Evolutionary conservation across 2,329 filamentous ascomycete species (phyloP).

Genomic region (Aspergillus tanneri): DNA sequence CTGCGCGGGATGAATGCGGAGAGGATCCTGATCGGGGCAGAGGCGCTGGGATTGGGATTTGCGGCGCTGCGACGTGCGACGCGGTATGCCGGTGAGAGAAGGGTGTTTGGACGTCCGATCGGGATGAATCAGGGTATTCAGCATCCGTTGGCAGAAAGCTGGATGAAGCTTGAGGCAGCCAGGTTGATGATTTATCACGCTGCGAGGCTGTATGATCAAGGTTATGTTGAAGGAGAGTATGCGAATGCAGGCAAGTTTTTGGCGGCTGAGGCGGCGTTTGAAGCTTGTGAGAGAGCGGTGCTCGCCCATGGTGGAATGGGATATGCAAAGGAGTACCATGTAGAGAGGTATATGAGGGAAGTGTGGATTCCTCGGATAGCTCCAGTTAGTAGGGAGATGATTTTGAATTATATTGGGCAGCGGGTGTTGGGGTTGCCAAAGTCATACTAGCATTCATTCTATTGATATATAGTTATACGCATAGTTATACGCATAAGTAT

Average conservation of each 20-base stretch:
- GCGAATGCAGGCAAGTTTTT: slow-evolving; percentile 59
- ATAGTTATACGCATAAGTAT: too few species aligned
- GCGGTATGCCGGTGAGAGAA: slow-evolving; percentile 50
- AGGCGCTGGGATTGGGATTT: slow-evolving; percentile 48
- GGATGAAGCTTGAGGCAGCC: slow-evolving; percentile 59
- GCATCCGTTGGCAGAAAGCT: slow-evolving; percentile 56
- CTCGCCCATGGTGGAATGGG: slow-evolving; percentile 59
- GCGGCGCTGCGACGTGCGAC: slow-evolving; percentile 45
- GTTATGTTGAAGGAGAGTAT: slow-evolving; percentile 53
- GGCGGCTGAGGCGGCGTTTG: slow-evolving; percentile 59
- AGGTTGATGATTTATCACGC: slow-evolving; percentile 59
- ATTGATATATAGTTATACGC: too few species aligned
- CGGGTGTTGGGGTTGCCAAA: slow-evolving; percentile 37
- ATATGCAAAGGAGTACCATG: slow-evolving; percentile 60
- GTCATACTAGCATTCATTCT: slow-evolving; percentile 28
- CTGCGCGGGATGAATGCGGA: slow-evolving; percentile 43
- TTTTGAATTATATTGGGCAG: slow-evolving; percentile 41
- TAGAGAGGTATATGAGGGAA: slow-evolving; percentile 58
- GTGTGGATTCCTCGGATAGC: slow-evolving; percentile 58
- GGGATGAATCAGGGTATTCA: slow-evolving; percentile 58
- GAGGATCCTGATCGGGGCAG: slow-evolving; percentile 38
- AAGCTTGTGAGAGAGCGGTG: slow-evolving; percentile 56
- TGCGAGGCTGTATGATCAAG: slow-evolving; percentile 54
- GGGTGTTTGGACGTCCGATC: slow-evolving; percentile 55
- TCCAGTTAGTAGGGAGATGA: slow-evolving; percentile 54